Evolutionary conservation across 2,329 filamentous ascomycete species (phyloP).

Genomic region (Cercospora sp.): DNA sequence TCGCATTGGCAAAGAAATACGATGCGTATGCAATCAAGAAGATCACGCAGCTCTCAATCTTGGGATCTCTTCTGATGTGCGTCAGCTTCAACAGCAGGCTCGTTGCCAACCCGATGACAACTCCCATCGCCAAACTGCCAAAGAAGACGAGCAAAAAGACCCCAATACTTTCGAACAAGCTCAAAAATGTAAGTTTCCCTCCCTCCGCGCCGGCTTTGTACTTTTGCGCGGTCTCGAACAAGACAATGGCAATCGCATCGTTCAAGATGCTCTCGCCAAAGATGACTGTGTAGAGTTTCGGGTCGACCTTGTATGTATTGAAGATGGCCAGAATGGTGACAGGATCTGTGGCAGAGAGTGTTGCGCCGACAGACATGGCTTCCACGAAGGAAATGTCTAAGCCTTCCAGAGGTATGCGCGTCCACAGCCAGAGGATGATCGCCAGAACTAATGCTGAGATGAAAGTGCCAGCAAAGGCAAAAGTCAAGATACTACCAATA

Average conservation of each 20-base stretch:
- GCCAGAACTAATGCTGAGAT: constrained; percentile 95
- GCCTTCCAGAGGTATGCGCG: constrained; percentile 79
- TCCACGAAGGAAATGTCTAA: constrained; percentile 89
- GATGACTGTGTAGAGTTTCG: constrained; percentile 97
- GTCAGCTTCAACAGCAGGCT: constrained; percentile 93
- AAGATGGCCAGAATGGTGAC: constrained; percentile 98
- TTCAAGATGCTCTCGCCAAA: constrained; percentile 98
- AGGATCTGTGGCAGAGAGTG: constrained; percentile 92
- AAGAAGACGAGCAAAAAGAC: constrained; percentile 97
- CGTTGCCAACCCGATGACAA: constrained; percentile 81
- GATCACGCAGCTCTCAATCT: constrained; percentile 94
- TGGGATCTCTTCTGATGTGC: constrained; percentile 85
- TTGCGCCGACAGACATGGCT: constrained; percentile 93
- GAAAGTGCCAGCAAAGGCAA: constrained; percentile 95
- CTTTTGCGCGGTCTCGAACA: constrained; percentile 95
- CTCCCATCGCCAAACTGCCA: constrained; percentile 84
- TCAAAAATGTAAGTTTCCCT: constrained; percentile 72
- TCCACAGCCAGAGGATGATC: constrained; percentile 84
- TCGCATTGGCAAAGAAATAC: constrained; percentile 96
- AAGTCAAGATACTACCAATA: constrained; percentile 94
- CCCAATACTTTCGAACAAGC: constrained; percentile 86
- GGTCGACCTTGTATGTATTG: constrained; percentile 98
- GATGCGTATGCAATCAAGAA: constrained; percentile 93
- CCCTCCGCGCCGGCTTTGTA: constrained; percentile 75
- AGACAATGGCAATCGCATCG: constrained; percentile 95